Evolutionary conservation across 1,284 basidiomycete genomes (phyloP), one percentile per base, ranked within the genome.

Genomic region (Pterula multifida): DNA sequence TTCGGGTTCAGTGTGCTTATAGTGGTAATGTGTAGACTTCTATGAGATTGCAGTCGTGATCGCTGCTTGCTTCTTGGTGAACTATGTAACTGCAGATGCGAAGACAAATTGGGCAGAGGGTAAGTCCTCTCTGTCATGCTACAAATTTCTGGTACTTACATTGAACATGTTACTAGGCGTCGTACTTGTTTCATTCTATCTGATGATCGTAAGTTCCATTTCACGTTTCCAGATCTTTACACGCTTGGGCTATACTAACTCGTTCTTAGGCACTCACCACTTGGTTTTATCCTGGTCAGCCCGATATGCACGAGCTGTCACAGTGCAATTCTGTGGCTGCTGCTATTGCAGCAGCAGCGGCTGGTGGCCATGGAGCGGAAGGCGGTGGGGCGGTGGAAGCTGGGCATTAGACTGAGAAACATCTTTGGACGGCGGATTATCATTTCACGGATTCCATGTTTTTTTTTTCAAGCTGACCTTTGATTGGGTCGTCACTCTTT

Each of bases 71-170:
- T 83, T 85, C 67, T 65, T 85, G 39, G 81, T 84, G 44, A 85
- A 82, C 63, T 81, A 81, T 58, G 76, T 84, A 44, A 83, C 80
- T 1, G 75, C 77, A 0, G 80, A 84, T 59, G 67, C 76, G 3
- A 81, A 82, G 63, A 84, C 81, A 1, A 84, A 83, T 58, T 82
- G 79, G 78, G 74, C 72, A 2, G 76, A 81, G 65, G 79, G 81
- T 1, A 61, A 71, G 45, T 71, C 83, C 26, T 57, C 73, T 1
- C 80, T 82, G 61, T 84, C 17, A 42, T 6, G 17, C 39, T 6
- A 42, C 9, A 65, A 9, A 4, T 9, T 17, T 11, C 17, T 19
- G 6, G 19, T 22, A n/a, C 6, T 42, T 22, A 11, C 19, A 11
- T 17, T 42, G 4, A 9, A 6, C 21, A 9, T 42, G 9, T 22